Conservation (phyloP, 805 yeast genomes). For the Pichia scutulata region DNA sequence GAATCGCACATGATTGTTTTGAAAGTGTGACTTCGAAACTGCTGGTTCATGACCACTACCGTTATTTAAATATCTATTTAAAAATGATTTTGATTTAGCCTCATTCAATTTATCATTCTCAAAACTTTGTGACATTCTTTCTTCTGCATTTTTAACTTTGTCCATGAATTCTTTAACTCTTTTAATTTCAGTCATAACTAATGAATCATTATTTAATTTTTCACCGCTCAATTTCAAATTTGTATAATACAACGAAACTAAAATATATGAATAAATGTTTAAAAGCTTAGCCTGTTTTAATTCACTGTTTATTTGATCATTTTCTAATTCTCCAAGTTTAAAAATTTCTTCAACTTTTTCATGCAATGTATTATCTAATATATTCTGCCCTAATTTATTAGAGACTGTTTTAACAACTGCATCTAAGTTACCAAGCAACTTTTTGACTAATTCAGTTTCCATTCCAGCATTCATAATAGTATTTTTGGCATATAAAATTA, state of each 20-base stretch:
- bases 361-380: slow-evolving; percentile 8
- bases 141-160: slow-evolving; percentile 38
- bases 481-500: too few species aligned
- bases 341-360: slow-evolving; percentile 12
- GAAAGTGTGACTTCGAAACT: slow-evolving; percentile 42
- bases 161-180: slow-evolving; percentile 65
- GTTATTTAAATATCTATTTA: slow-evolving; percentile 15
- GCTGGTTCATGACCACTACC: slow-evolving; percentile 33
- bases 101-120: slow-evolving; percentile 15
- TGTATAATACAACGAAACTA: slow-evolving; percentile 51
- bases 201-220: slow-evolving; percentile 45
- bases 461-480: slow-evolving; percentile 3
- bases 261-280: slow-evolving; percentile 39
- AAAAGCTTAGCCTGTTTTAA: slow-evolving; percentile 27
- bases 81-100: slow-evolving; percentile 25
- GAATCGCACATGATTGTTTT: slow-evolving; percentile 39
- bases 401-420: background rate
- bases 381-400: background rate
- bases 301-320: slow-evolving; percentile 8
- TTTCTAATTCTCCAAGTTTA: slow-evolving; percentile 3
- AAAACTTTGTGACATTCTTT: slow-evolving; percentile 22
- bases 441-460: slow-evolving; percentile 8
- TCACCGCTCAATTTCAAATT: slow-evolving; percentile 52
- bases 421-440: background rate
- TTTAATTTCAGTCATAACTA: slow-evolving; percentile 57